phyloP scores from a whole-genome alignment of 495 filamentous ascomycete genomes.

The Penicillium steckii region DNA sequence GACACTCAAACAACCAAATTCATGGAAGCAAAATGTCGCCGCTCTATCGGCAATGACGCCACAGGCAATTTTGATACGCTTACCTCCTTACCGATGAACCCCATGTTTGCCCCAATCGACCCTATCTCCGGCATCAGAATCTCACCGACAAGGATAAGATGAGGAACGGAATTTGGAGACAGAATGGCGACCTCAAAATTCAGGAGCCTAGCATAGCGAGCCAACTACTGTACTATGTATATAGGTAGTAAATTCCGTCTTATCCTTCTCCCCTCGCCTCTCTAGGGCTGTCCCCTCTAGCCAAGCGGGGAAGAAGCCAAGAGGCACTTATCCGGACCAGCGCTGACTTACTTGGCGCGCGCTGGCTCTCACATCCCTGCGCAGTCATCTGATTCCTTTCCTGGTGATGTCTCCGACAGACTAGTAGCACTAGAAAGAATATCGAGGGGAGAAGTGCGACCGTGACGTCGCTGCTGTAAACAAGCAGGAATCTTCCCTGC shows the following conservation, averaged over 20 bases:
- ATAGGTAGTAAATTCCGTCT: too few relatives aligned
- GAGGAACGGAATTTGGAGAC: background rate
- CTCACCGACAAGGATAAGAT: background rate
- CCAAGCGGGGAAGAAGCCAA: background rate
- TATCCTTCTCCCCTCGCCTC: background rate
- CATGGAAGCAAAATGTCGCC: too few relatives aligned
- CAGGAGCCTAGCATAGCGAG: too few relatives aligned
- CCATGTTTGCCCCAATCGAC: background rate
- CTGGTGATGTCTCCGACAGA: background rate
- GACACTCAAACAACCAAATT: too few relatives aligned
- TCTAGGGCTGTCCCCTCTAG: background rate
- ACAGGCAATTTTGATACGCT: conserved; percentile 8
- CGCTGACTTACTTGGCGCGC: conserved; percentile 1
- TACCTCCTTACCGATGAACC: conserved; percentile 5
- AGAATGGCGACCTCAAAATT: background rate
- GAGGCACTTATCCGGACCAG: background rate
- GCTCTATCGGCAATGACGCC: conserved; percentile 2
- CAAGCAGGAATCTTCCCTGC: background rate
- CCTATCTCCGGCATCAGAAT: conserved; percentile 2
- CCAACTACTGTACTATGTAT: too few relatives aligned
- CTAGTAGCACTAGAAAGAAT: background rate
- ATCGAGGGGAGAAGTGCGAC: background rate
- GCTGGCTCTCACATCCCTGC: background rate
- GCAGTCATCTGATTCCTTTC: conserved; percentile 6
- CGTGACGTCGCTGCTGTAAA: conserved; percentile 1